These are phyloP conservation scores for Alternaria viburni DNA, from an alignment of 2,329 filamentous ascomycete species.

Conservation along the genomic window DNA sequence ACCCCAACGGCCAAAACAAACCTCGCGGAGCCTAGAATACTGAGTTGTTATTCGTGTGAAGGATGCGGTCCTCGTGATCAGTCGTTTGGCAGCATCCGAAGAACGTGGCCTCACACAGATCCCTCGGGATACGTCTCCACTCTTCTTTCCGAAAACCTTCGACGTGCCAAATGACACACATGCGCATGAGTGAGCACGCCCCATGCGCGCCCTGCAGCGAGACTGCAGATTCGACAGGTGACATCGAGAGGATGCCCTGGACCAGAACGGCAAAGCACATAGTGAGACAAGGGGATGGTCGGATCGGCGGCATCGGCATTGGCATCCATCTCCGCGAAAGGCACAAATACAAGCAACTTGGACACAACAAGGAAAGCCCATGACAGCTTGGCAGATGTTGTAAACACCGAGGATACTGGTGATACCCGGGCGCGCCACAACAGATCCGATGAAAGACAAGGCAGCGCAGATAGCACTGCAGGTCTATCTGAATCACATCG, in stretches of 20 bases:
- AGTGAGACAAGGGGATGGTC: conserved; percentile 12
- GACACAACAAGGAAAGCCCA: conserved; percentile 22
- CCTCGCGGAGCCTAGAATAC: conserved; percentile 29
- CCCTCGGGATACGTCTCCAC: conserved; percentile 6
- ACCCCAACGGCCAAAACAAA: conserved; percentile 31
- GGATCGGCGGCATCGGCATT: conserved; percentile 5
- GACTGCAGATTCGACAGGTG: conserved; percentile 34
- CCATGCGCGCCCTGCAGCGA: conserved; percentile 6
- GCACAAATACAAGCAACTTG: neutral
- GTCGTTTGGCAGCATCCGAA: conserved; percentile 41
- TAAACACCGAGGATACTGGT: neutral
- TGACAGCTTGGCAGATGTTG: conserved; percentile 28
- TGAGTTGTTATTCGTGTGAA: conserved; percentile 28
- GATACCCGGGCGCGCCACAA: neutral
- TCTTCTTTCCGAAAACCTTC: conserved; percentile 8
- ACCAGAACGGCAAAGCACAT: neutral
- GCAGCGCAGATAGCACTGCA: neutral
- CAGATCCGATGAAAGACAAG: neutral
- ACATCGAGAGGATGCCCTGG: conserved; percentile 25
- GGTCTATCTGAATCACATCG: neutral
- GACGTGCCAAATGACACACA: conserved; percentile 13
- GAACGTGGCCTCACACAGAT: conserved; percentile 25
- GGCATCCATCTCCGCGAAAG: neutral
- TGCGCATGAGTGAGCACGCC: neutral
- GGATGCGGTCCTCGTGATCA: no score